Base-by-base conservation (phyloP, 164 flowering plant genomes). In the Vitis cinerea region DNA sequence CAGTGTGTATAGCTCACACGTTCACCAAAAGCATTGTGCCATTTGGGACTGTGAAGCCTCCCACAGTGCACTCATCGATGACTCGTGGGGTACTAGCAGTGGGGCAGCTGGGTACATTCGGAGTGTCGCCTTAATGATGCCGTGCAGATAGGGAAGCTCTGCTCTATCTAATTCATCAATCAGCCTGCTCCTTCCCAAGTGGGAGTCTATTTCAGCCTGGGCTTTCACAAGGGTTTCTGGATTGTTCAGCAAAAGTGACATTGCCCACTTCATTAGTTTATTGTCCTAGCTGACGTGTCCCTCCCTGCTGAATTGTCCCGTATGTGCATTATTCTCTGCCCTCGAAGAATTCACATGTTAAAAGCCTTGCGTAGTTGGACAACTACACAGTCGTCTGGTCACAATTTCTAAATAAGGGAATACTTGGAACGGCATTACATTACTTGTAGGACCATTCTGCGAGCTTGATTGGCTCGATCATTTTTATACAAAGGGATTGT, bases 21-120 rank as follows among this genome's bases (percentile, higher is more conserved):
- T 80, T 78, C 23, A 72, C 76, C 31, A 77, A 17, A 14, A 77
- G 61, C 55, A 80, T 74, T 3, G 83, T 80, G 50, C 76, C 78
- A 8, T 62, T 54, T 14, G 78, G 78, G 13, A 80, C 29, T 3
- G 57, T 56, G 64, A 50, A 80, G 0, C 80, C 83, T 47, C 74
- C 76, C 0, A 77, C 67, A 0, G 14, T 74, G 74, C 80, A 74
- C 17, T 72, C 80, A 30, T 69, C 68, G 3, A 77, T 23, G 80
- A 71, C 14, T 66, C 64, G 54, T 69, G 83, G 0, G 80, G 83
- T 12, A 74, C 11, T 10, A 74, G 51, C 4, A 82, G 13, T 14
- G 83, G 78, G 8, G 59, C 72, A 1, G 71, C 53, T 1, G 83
- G 80, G 61, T 74, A 66, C 70, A 80, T 47, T 19, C 80, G 49